phyloP scores from a whole-genome alignment of 257 asterid species.

The Nicotiana otophora region DNA sequence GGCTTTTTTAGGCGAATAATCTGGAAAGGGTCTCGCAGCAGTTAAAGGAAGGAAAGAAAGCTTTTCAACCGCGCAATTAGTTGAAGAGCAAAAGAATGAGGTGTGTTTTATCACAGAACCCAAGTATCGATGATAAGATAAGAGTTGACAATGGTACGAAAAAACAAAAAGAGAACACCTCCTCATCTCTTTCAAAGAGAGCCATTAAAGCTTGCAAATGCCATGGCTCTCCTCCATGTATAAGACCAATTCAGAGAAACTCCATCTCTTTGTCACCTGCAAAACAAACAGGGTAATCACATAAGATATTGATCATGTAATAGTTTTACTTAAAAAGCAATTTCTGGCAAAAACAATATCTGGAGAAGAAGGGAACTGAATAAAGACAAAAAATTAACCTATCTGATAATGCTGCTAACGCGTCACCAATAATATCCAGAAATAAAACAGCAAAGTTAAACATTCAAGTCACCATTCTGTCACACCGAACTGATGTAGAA shows the following conservation, averaged over 20 bases:
- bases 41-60: slow-evolving; percentile 28
- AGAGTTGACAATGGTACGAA: slow-evolving; percentile 24
- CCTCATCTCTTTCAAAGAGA: slow-evolving; percentile 59
- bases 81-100: slow-evolving; percentile 21
- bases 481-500: neutral
- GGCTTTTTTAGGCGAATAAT: slow-evolving; percentile 75
- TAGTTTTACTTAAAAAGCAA: neutral
- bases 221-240: slow-evolving; percentile 27
- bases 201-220: slow-evolving; percentile 38
- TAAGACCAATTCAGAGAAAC: slow-evolving; percentile 13
- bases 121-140: slow-evolving; percentile 23
- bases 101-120: slow-evolving; percentile 28
- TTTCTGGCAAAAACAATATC: neutral
- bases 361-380: neutral
- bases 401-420: neutral
- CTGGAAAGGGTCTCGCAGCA: slow-evolving; percentile 60
- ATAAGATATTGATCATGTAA: neutral
- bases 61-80: slow-evolving; percentile 22
- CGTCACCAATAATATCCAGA: neutral
- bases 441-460: neutral
- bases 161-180: slow-evolving; percentile 37
- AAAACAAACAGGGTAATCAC: slow-evolving; percentile 4
- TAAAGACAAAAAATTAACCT: neutral
- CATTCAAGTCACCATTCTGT: neutral
- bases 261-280: slow-evolving; percentile 42